Base-by-base conservation (phyloP, 768 basidiomycete genomes). In the Tulasnella sp. region DNA sequence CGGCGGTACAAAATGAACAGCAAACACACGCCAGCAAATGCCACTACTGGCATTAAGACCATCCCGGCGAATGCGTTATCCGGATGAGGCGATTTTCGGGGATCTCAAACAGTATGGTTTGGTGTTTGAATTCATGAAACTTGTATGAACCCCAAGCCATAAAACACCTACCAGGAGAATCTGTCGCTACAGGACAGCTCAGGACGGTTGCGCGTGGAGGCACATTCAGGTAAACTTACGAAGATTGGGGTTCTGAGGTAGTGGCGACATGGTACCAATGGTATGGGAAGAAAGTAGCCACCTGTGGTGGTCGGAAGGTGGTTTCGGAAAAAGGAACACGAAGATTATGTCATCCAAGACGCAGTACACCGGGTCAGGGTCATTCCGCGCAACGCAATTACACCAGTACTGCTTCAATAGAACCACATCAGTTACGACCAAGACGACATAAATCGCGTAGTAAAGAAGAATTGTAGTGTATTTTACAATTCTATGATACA, bases 1-100 rank as follows among this genome's bases (percentile, higher is more conserved):
- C 50, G 50, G 4, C 50, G 50, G 50, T 52, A 52, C n/a, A 52
- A 37, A 36, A 52, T 52, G 50, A 52, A 52, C 9, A 52, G 34
- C 12, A 52, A 23, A 14, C 50, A 52, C 3, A 52, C 19, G 25
- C 31, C 34, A 12, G 50, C 50, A 15, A 52, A 15, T 1, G 50
- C 34, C 8, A 52, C 15, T 36, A 52, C 25, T 11, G 50, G 50
- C 31, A 37, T 37, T 32, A 52, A 21, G 15, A 23, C 17, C 19
- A 52, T 32, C 50, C 50, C 50, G 19, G 36, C 34, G 50, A 52
- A 52, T 2, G 31, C 17, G 6, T 37, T 36, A 27, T 52, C 50
- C 14, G 50, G 50, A 25, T 39, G 35, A 3, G 50, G 50, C 3
- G 35, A 39, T 37, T 52, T 52, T 19, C 50, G 19, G 3, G 50